phyloP scores from a whole-genome alignment of 192 early-diverging fungal genomes.

The Haplosporangium gracile region DNA sequence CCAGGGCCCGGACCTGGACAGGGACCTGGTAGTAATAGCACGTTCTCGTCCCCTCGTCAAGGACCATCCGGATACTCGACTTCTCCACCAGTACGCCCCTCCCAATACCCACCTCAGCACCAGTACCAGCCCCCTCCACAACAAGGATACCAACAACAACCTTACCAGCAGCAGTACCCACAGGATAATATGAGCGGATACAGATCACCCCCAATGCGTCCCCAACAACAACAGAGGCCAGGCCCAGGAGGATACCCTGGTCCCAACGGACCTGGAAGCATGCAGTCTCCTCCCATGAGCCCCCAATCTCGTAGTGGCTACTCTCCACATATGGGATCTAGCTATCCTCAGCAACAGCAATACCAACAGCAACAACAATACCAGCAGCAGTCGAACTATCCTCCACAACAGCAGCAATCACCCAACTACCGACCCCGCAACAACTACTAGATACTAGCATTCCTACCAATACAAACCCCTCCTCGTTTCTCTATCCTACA shows the following conservation, averaged over 20 bases:
- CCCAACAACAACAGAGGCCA: background rate
- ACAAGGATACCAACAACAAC: background rate
- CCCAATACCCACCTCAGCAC: slow-evolving; percentile 24
- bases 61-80: slow-evolving; percentile 22
- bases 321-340: background rate
- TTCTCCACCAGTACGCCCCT: background rate
- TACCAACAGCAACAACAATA: slow-evolving; percentile 11
- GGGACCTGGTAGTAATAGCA: slow-evolving; percentile 8
- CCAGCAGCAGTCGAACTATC: background rate
- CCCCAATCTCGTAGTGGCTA: slow-evolving; percentile 2
- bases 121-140: slow-evolving; percentile 9
- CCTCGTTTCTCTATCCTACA: too few relatives aligned
- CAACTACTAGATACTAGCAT: background rate
- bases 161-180: slow-evolving; percentile 8
- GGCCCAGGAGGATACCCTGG: background rate
- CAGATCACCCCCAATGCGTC: slow-evolving; percentile 14
- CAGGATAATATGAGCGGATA: slow-evolving; percentile 11
- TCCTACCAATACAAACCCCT: background rate
- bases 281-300: slow-evolving; percentile 15
- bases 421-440: background rate
- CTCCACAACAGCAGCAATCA: background rate
- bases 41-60: slow-evolving; percentile 31
- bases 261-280: background rate
- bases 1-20: slow-evolving; percentile 3
- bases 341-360: slow-evolving; percentile 1